Evolutionary conservation across 129 eudicot species (phyloP).

Genomic region (Logfia minima): DNA sequence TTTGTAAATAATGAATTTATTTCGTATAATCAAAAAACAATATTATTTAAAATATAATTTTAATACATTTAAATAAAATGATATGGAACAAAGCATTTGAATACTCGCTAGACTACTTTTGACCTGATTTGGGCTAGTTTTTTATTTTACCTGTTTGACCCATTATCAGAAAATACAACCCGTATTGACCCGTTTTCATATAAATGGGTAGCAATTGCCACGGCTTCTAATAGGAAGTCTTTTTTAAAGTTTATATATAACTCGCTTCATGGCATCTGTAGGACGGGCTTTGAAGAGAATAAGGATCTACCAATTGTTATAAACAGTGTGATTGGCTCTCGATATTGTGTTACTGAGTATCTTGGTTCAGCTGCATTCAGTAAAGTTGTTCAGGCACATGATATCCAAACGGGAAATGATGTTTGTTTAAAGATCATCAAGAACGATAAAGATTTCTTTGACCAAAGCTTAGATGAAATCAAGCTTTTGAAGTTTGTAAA

Average conservation of each 20-base stretch:
- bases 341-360: slow-evolving; percentile 76
- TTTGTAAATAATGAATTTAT: neutral
- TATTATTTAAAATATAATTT: neutral
- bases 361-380: slow-evolving; percentile 98
- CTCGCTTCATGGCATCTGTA: slow-evolving; percentile 43
- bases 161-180: neutral
- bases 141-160: neutral
- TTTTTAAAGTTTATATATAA: slow-evolving; percentile 19
- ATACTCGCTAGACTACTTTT: neutral
- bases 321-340: slow-evolving; percentile 62
- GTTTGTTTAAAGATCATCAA: slow-evolving; percentile 97
- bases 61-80: neutral
- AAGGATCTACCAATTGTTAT: slow-evolving; percentile 84
- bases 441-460: slow-evolving; percentile 96
- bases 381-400: slow-evolving; percentile 90
- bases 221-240: neutral
- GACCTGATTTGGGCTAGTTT: neutral
- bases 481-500: slow-evolving; percentile 92
- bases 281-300: slow-evolving; percentile 98
- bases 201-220: neutral
- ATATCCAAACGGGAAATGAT: slow-evolving; percentile 72
- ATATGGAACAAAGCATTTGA: neutral
- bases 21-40: neutral
- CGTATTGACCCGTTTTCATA: neutral
- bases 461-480: slow-evolving; percentile 96